A percentile compares a stretch with the other conserved stretches of the same genome.
phyloP scores from a whole-genome alignment of 2,329 filamentous ascomycete species.

The Pseudogymnoascus sp. region DNA sequence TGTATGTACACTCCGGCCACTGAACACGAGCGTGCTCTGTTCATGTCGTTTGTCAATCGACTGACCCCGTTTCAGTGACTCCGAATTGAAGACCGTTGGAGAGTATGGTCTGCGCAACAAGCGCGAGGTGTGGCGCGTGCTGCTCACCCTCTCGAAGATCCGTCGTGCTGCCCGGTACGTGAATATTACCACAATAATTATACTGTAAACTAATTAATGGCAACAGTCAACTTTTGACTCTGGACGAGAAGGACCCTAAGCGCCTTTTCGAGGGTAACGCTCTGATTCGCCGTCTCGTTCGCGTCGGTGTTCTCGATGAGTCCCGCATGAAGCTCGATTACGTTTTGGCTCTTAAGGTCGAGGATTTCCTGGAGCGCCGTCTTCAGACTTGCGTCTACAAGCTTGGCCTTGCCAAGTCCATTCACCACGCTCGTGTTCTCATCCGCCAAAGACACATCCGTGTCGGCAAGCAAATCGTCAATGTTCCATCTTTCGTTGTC shows the following conservation, averaged over 20 bases:
- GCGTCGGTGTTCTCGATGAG: constrained; percentile 99
- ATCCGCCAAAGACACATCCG: constrained; percentile 99
- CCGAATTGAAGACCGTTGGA: constrained; percentile 98
- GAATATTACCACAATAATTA: constrained; percentile 13
- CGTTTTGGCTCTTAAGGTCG: constrained; percentile 96
- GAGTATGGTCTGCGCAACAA: constrained; percentile 99
- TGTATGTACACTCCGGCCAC: constrained; percentile 92
- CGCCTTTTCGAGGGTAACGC: constrained; percentile 99
- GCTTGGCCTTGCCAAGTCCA: constrained; percentile 99
- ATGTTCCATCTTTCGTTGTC: constrained; percentile 98
- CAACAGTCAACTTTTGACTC: constrained; percentile 91
- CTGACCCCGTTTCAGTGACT: constrained; percentile 74
- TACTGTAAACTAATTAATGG: constrained; percentile 4
- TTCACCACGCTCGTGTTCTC: constrained; percentile 99
- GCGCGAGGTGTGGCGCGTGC: constrained; percentile 99
- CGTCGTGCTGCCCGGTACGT: constrained; percentile 99
- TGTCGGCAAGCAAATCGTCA: constrained; percentile 99
- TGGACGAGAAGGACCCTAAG: constrained; percentile 99
- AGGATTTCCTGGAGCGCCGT: constrained; percentile 99
- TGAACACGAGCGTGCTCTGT: constrained; percentile 97
- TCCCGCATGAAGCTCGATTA: constrained; percentile 99
- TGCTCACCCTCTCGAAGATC: constrained; percentile 99
- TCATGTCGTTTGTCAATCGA: constrained; percentile 75
- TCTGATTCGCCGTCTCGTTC: constrained; percentile 98
- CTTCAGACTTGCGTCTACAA: constrained; percentile 99